A percentile compares a stretch with the other conserved stretches of the same genome.
These are phyloP conservation scores for Themeda triandra DNA, from an alignment of 176 grass and related monocot genomes.

Conservation along the genomic window DNA sequence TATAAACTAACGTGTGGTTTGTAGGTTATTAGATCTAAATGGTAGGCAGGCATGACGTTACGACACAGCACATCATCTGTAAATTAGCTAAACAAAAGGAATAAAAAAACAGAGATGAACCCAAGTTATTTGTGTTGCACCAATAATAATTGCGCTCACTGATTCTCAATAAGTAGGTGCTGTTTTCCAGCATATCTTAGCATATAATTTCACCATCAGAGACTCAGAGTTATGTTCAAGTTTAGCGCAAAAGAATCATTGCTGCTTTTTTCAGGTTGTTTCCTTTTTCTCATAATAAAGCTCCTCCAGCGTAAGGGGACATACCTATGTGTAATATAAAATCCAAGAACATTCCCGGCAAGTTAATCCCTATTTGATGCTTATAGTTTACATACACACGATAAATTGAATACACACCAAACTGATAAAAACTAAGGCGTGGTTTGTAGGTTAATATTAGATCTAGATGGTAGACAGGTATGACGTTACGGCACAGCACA, in stretches of 20 bases:
- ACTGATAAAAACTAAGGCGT: not conserved
- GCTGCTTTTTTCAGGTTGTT: not conserved
- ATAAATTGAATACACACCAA: not conserved
- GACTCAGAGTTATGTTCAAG: not conserved
- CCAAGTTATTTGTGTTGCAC: not conserved
- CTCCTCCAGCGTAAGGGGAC: not conserved
- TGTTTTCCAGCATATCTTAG: not conserved
- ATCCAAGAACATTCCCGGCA: not conserved
- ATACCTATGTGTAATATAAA: not conserved
- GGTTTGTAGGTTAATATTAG: not conserved
- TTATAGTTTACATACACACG: not conserved
- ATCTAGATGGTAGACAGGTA: not conserved
- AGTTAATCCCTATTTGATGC: not conserved
- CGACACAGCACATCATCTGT: not conserved
- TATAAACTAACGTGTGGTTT: not conserved
- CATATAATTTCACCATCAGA: constrained; percentile 5
- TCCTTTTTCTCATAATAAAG: not conserved
- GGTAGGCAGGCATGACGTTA: not conserved
- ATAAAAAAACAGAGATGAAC: no score
- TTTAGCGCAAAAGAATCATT: not conserved
- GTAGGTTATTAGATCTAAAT: not conserved
- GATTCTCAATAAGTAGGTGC: not conserved
- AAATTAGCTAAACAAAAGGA: not conserved
- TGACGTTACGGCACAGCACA: not conserved
- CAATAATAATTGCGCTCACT: not conserved